These are phyloP conservation scores for Extremus antarcticus DNA, from an alignment of 495 filamentous ascomycete genomes.

Conservation along the genomic window DNA sequence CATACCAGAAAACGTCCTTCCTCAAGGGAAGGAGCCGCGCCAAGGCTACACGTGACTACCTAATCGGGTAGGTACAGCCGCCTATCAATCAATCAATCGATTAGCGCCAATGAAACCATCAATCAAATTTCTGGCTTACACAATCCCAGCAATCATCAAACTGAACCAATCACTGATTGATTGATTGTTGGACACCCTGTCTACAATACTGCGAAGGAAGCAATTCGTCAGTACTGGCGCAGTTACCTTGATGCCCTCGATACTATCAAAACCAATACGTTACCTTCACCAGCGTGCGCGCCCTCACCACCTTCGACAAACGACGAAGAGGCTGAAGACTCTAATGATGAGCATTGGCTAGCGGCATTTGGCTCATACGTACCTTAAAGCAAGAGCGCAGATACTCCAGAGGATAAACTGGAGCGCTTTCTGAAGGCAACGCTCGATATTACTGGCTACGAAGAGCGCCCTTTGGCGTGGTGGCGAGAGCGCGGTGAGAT, in stretches of 20 bases:
- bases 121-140: too few species aligned
- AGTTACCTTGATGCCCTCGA: not conserved
- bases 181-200: too few species aligned
- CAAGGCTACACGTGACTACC: too few species aligned
- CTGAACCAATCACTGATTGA: too few species aligned
- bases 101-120: too few species aligned
- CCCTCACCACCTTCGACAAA: not conserved
- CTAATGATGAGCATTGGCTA: not conserved
- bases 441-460: not conserved
- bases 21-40: too few species aligned
- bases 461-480: not conserved
- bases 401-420: not conserved
- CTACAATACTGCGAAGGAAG: too few species aligned
- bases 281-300: not conserved
- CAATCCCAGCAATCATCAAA: too few species aligned
- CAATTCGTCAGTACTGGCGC: not conserved
- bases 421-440: not conserved
- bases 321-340: not conserved
- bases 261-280: not conserved
- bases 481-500: not conserved
- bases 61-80: too few species aligned
- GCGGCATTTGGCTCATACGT: not conserved
- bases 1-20: too few species aligned
- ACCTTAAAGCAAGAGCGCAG: not conserved
- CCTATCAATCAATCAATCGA: too few species aligned